Percentiles rank a stretch among this genome's conserved stretches.
These are phyloP conservation scores for Serendipita sp. DNA, from an alignment of 1,284 basidiomycete species.

Conservation along the genomic window DNA sequence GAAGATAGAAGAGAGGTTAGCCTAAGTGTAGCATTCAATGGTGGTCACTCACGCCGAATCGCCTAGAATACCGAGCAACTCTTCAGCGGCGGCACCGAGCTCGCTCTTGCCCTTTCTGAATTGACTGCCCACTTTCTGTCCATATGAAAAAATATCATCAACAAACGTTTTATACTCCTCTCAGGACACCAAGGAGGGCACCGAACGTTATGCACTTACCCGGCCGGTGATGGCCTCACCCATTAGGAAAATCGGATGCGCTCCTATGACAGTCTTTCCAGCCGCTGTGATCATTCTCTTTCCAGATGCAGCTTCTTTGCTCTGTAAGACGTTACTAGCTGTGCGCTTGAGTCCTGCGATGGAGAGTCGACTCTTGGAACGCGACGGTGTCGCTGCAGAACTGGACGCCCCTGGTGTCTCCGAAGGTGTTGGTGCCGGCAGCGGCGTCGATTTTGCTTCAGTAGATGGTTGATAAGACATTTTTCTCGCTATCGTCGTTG, in stretches of 20 bases:
- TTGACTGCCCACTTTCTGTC: constrained; percentile 14
- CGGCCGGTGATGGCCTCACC: constrained; percentile 14
- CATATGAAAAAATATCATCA: neutral
- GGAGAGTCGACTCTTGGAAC: neutral
- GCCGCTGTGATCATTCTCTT: neutral
- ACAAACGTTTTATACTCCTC: neutral
- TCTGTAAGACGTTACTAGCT: neutral
- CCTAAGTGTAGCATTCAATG: neutral
- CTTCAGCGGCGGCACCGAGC: constrained; percentile 13
- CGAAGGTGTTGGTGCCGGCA: neutral
- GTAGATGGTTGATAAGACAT: neutral
- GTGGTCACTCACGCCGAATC: constrained; percentile 9
- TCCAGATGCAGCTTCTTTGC: neutral
- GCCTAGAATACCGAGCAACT: constrained; percentile 9
- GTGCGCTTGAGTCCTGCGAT: neutral
- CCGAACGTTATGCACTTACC: neutral
- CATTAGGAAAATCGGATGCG: constrained; percentile 13
- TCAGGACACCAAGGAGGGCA: too few species aligned
- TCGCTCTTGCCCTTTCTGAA: constrained; percentile 15
- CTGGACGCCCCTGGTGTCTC: neutral
- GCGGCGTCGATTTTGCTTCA: neutral
- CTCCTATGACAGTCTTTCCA: neutral
- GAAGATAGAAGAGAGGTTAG: neutral
- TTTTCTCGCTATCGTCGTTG: neutral
- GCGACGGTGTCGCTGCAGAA: neutral